Base-by-base conservation (phyloP, 2,329 filamentous ascomycete species). In the Arthrobotrys sphaeroides region DNA sequence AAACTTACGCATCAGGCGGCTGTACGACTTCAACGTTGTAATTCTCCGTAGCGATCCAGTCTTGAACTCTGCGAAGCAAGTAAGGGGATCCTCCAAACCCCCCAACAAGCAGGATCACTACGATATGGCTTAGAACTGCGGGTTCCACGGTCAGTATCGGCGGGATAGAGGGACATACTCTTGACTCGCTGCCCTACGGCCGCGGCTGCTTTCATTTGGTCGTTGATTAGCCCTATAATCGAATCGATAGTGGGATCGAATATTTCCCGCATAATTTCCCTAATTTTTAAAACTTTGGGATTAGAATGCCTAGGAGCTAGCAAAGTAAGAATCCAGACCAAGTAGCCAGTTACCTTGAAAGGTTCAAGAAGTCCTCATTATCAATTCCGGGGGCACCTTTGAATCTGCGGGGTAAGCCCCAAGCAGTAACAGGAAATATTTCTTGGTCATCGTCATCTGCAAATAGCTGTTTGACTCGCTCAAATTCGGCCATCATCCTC, bases 41-140 rank as follows among this genome's bases (percentile, higher is more conserved):
- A 6, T 10, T 9, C 26, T 53, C 47, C 6, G 2, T 31, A 10
- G 33, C 22, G 9, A 53, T 18, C 42, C 45, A 53, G 5, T 65
- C 36, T 16, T 40, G 62, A 5, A 66, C 47, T 43, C 49, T 66
- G 13, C 45, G 33, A 12, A 38, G 45, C 4, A 66, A 47, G 10
- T 65, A 65, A 16, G 61, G 61, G n/a, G 61, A 65, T 3, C 36
- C 45, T n/a, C 61, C 61, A 20, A 65, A 65, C 13, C 61, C 61
- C 1, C 61, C 61, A 12, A 65, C 61, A 16, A 65, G 61, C 2
- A 65, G 45, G 26, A 65, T 65, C 45, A 53, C 61, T 65, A 43
- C 10, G 38, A 12, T 20, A 28, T 26, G 6, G 5, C 9, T 51
- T 12, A n/a, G n/a, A n/a, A n/a, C n/a, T n/a, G n/a, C n/a, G n/a